A percentile compares a stretch with the other conserved stretches of the same genome.
Evolutionary conservation across 352 stramenopile species (phyloP).

Genomic region (Phytophthora gonapodyides): DNA sequence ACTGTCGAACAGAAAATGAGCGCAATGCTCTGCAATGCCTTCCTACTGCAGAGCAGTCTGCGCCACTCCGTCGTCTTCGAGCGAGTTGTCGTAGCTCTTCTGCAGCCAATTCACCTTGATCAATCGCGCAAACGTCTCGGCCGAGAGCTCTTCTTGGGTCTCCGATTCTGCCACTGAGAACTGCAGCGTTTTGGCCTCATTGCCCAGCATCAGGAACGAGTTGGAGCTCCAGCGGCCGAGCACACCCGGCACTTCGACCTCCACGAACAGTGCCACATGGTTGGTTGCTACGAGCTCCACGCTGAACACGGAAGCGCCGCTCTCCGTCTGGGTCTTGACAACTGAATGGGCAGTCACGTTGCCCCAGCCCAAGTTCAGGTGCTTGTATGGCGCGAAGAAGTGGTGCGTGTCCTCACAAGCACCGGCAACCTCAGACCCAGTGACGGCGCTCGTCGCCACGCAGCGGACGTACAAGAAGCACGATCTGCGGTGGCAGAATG

Average conservation of each 20-base stretch:
- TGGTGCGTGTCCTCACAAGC: constrained; percentile 56
- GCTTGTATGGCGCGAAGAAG: constrained; percentile 77
- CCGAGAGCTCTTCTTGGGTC: constrained; percentile 17
- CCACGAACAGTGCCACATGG: constrained; percentile 81
- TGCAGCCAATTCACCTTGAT: constrained; percentile 74
- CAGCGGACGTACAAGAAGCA: constrained; percentile 66
- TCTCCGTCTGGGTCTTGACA: constrained; percentile 16
- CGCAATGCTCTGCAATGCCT: constrained; percentile 2
- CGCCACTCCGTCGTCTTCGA: neutral
- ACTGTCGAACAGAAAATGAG: constrained; percentile 20
- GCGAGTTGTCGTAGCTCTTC: constrained; percentile 58
- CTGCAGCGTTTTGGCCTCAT: constrained; percentile 49
- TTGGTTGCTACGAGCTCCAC: constrained; percentile 53
- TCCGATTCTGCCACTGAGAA: constrained; percentile 44
- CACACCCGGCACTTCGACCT: constrained; percentile 53
- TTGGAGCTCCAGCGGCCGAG: constrained; percentile 74
- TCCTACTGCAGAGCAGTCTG: constrained; percentile 12
- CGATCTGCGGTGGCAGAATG: constrained; percentile 44
- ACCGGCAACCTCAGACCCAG: neutral
- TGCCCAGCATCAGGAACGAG: constrained; percentile 73
- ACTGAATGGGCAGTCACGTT: constrained; percentile 31
- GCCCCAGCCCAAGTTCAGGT: constrained; percentile 49
- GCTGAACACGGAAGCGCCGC: constrained; percentile 28
- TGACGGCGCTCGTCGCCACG: constrained; percentile 13
- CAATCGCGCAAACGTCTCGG: constrained; percentile 40